Percentiles rank a stretch among this genome's conserved stretches.
Conservation (phyloP, 495 filamentous ascomycete species). For the Rusavskia elegans region DNA sequence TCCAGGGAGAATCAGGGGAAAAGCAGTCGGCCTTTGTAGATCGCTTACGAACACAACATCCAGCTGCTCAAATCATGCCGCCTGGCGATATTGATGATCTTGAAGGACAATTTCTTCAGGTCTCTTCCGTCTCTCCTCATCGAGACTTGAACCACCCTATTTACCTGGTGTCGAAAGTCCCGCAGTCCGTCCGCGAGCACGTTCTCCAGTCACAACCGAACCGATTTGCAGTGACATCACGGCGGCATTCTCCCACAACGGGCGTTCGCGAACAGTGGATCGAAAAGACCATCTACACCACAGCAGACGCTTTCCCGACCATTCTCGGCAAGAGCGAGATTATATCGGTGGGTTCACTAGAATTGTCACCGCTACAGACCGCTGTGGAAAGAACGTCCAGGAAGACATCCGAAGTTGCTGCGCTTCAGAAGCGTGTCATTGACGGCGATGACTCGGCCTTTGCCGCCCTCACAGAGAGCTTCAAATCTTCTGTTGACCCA, state of each 20-base stretch:
- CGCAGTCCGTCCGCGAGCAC: slow-evolving; percentile 67
- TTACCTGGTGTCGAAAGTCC: slow-evolving; percentile 73
- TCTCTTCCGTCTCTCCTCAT: slow-evolving; percentile 64
- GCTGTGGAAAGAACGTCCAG: slow-evolving; percentile 81
- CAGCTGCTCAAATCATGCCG: slow-evolving; percentile 65
- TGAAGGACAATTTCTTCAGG: slow-evolving; percentile 86
- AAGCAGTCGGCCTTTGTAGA: slow-evolving; percentile 72
- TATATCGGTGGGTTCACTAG: slow-evolving; percentile 44
- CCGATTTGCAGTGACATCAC: slow-evolving; percentile 56
- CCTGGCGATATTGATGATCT: slow-evolving; percentile 58
- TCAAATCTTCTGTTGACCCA: slow-evolving; percentile 54
- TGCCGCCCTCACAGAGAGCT: slow-evolving; percentile 50
- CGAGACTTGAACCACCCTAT: slow-evolving; percentile 75
- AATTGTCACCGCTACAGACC: slow-evolving; percentile 62
- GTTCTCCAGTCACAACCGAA: slow-evolving; percentile 59
- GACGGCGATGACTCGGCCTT: slow-evolving; percentile 57
- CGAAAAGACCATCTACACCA: slow-evolving; percentile 76
- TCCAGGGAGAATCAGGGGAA: slow-evolving; percentile 65
- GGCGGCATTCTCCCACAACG: slow-evolving; percentile 45
- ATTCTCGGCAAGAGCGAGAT: slow-evolving; percentile 84
- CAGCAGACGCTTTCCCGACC: slow-evolving; percentile 77
- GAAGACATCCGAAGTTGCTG: slow-evolving; percentile 72
- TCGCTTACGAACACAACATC: slow-evolving; percentile 82
- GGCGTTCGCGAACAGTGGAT: slow-evolving; percentile 55
- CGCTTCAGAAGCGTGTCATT: slow-evolving; percentile 55